phyloP scores from a whole-genome alignment of 164 flowering plant genomes.

The Magnolia kwangsiensis region DNA sequence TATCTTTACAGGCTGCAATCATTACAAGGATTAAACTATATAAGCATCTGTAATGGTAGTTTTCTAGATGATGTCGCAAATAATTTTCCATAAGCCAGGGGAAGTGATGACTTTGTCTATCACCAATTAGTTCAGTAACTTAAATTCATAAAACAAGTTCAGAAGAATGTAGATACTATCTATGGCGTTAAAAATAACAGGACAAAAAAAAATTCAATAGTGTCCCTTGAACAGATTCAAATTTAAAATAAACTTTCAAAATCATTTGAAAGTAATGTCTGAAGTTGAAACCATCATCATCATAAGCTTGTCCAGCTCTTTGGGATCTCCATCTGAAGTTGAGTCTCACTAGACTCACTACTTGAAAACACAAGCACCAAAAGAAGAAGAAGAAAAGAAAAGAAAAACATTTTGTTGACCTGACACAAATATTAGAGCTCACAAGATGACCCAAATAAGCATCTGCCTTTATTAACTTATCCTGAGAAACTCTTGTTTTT shows the following conservation, averaged over 20 bases:
- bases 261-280: not conserved
- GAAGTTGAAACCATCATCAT: too few relatives aligned
- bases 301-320: too few relatives aligned
- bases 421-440: too few relatives aligned
- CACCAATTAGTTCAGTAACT: not conserved
- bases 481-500: too few relatives aligned
- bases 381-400: too few relatives aligned
- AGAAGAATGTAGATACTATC: not conserved
- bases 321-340: too few relatives aligned
- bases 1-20: constrained; percentile 89
- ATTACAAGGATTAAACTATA: constrained; percentile 4
- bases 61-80: not conserved
- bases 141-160: not conserved
- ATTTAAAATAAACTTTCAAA: not conserved
- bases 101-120: not conserved
- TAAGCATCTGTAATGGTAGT: constrained; percentile 4
- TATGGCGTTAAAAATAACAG: not conserved
- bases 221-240: not conserved
- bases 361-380: too few relatives aligned
- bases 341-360: too few relatives aligned
- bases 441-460: too few relatives aligned
- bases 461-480: too few relatives aligned
- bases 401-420: too few relatives aligned
- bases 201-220: not conserved
- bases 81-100: not conserved